Percentiles rank a stretch among this genome's conserved stretches.
Conservation (phyloP, 495 filamentous ascomycete species). For the Aspergillus nanangensis region DNA sequence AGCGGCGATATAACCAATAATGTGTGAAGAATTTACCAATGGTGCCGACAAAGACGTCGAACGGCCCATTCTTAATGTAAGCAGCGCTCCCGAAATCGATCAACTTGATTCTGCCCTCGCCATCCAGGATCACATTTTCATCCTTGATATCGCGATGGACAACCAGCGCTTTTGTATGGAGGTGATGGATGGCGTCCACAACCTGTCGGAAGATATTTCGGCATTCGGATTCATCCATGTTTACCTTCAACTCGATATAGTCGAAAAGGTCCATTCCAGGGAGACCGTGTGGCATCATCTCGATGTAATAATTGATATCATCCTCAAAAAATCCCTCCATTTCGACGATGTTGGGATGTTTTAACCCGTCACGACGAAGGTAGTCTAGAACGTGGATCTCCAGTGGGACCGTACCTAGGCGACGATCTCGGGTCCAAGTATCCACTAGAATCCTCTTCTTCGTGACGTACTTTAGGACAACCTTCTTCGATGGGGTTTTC, state of each 20-base stretch:
- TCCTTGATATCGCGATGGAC: constrained; percentile 99
- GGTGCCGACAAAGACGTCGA: constrained; percentile 98
- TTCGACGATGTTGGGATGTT: constrained; percentile 95
- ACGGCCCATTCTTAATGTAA: constrained; percentile 96
- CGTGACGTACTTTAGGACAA: constrained; percentile 96
- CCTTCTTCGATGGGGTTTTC: constrained; percentile 67
- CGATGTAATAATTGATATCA: constrained; percentile 97
- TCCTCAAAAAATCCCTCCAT: constrained; percentile 99
- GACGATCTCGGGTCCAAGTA: constrained; percentile 94
- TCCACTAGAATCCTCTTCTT: constrained; percentile 96
- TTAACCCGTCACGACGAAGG: constrained; percentile 77
- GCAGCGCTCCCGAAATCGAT: constrained; percentile 98
- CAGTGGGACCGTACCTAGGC: constrained; percentile 92
- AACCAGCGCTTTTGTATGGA: constrained; percentile 87
- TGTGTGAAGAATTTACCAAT: constrained; percentile 86
- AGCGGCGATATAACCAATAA: too few species aligned
- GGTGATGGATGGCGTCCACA: constrained; percentile 79
- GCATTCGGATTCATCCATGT: constrained; percentile 93
- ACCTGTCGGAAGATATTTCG: constrained; percentile 95
- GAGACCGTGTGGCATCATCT: constrained; percentile 93
- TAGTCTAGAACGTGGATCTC: constrained; percentile 98
- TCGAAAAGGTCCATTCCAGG: constrained; percentile 99
- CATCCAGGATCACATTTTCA: constrained; percentile 94
- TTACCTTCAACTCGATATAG: constrained; percentile 93
- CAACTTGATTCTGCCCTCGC: constrained; percentile 91